Base-by-base conservation (phyloP, 768 basidiomycete genomes). In the Tylopilus vinaceipallidus region DNA sequence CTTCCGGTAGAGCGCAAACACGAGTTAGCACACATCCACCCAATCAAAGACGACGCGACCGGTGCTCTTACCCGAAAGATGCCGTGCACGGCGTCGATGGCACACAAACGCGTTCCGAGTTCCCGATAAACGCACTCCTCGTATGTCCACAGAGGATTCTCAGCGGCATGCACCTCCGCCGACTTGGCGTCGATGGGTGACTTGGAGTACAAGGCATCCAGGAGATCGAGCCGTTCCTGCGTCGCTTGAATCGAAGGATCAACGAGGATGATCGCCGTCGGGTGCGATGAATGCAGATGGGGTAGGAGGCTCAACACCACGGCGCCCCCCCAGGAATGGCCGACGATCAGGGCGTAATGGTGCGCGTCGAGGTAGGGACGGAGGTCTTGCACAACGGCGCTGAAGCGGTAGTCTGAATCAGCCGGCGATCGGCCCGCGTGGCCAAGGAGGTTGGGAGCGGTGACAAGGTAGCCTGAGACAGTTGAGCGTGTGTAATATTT, bases 391-490 rank as follows among this genome's bases (percentile, higher is more conserved):
- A 47, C 56, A 11, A 63, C 47, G 22, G 58, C 30, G 12, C 19
- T 29, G 17, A 58, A 7, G 11, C 8, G 41, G 30, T 53, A 63
- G 37, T 65, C 58, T 0, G 36, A 63, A 36, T 65, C 58, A 0
- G 36, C 13, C 4, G 50, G 49, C 12, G 33, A 42, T 38, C 60
- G 49, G n/a, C 19, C 54, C 5, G 16, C 36, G 20, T 64, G 60
- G 3, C 63, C 58, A 6, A 54, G 2, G 33, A 60, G 52, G 22
- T 62, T 53, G n/a, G 63, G 63, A 23, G 63, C 58, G 8, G 49
- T 58, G 3, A 64, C 60, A 0, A 54, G 41, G 50, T 60, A 65
- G 1, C 63, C 63, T 65, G 46, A 10, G 14, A 0, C 16, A 4
- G 13, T n/a, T 30, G 17, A 52, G 42, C 27, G 13, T 4, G n/a